Base-by-base conservation (phyloP, 331 rosid species). In the Malus hybrid region DNA sequence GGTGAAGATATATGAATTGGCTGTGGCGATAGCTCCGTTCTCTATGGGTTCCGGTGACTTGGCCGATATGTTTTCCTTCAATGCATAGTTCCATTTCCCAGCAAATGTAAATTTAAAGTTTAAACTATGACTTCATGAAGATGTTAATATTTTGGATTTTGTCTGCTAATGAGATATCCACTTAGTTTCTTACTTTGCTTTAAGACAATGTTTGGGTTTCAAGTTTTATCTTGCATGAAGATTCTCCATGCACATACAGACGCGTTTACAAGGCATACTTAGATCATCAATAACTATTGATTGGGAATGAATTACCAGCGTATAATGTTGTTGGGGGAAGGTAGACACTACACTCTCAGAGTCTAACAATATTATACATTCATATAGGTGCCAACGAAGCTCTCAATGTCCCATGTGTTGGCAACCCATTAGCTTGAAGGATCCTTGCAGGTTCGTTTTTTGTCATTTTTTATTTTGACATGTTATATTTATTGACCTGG, bases 331-430 rank as follows among this genome's bases (percentile, higher is more conserved):
- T 5, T 68, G 20, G 22, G 27, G 36, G 24, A 7, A 77, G 73
- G 52, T 29, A 67, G n/a, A 44, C 69, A 24, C 24, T 24, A 24
- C 24, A 65, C 16, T 50, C 29, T 68, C 60, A 60, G 57, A 62
- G 61, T 59, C 62, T 79, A 27, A 62, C 65, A 14, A 31, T 8
- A 42, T 67, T 66, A 75, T 64, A 56, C 73, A 55, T 80, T 6
- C 11, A 63, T 81, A 55, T 74, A 92, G 98, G 99, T 86, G 98
- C 86, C 98, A 95, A 75, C 81, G 98, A 86, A 95, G 96, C 79
- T 88, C 98, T 52, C 90, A 95, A 29, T 95, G 99, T 80, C 99
- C 99, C 52, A 92, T 92, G 98, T 95, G 99, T 83, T 92, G 93
- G 99, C 98, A 79, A 76, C 60, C 84, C 77, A 82, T 95, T 80